phyloP scores from a whole-genome alignment of 805 yeast genomes.

The Zygosaccharomyces gambellarensis region DNA sequence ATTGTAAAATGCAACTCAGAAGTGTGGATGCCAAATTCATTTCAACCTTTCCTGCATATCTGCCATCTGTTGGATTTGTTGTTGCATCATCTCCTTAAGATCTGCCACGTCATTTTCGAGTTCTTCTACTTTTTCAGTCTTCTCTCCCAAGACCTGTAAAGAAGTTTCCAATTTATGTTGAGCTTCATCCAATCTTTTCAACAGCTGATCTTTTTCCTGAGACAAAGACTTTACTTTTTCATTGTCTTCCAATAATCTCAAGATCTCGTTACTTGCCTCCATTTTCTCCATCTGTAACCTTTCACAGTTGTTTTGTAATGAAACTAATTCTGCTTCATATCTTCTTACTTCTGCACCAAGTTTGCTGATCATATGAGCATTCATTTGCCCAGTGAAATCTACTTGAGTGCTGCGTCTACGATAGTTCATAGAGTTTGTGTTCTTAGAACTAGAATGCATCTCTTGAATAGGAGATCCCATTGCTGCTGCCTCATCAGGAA shows the following conservation, averaged over 20 bases:
- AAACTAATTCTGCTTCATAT: conserved; percentile 69
- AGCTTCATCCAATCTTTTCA: conserved; percentile 35
- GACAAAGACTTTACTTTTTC: conserved; percentile 40
- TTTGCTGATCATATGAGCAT: conserved; percentile 60
- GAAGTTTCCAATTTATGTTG: conserved; percentile 49
- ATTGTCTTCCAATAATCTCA: conserved; percentile 51
- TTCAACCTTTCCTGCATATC: conserved; percentile 44
- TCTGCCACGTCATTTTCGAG: conserved; percentile 83
- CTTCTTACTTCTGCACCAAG: conserved; percentile 73
- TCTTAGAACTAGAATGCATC: conserved; percentile 9
- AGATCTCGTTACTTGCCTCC: conserved; percentile 62
- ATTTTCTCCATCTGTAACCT: conserved; percentile 54
- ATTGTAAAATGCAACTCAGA: conserved; percentile 19
- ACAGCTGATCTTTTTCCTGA: conserved; percentile 34
- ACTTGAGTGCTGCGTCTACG: conserved; percentile 10
- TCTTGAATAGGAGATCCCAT: conserved; percentile 13
- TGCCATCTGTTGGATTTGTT: conserved; percentile 84
- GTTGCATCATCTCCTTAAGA: conserved; percentile 74
- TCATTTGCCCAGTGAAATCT: conserved; percentile 18
- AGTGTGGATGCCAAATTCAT: conserved; percentile 33
- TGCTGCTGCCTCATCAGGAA: conserved; percentile 30
- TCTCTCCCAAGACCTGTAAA: conserved; percentile 73
- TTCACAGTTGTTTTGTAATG: conserved; percentile 58
- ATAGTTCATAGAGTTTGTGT: conserved; percentile 11
- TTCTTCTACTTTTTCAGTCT: conserved; percentile 80